Percentiles rank a stretch among this genome's conserved stretches.
Conservation (phyloP, 768 basidiomycete genomes). For the Russula dissimulans region DNA sequence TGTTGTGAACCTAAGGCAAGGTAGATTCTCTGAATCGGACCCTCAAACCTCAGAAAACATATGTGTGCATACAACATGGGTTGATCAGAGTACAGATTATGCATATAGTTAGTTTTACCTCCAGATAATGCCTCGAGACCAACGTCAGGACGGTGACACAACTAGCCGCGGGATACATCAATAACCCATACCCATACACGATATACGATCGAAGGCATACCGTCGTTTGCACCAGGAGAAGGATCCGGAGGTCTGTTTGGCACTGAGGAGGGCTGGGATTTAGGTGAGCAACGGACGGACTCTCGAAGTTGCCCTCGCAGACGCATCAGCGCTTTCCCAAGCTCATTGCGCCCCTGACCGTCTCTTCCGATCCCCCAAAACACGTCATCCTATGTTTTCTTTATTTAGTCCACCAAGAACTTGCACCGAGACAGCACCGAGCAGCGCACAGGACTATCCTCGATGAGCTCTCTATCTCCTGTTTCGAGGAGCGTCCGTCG, state of each 20-base stretch:
- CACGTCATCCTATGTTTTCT: conserved; percentile 25
- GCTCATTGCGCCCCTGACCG: conserved; percentile 31
- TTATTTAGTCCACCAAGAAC: conserved; percentile 20
- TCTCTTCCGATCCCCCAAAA: conserved; percentile 37
- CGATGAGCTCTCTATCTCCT: conserved; percentile 30
- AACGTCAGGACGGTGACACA: too few species aligned
- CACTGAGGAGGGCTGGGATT: background rate
- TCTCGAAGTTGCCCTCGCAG: conserved; percentile 26
- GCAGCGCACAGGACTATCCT: conserved; percentile 27
- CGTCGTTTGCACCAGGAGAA: background rate
- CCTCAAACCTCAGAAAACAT: too few species aligned
- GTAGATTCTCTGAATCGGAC: too few species aligned
- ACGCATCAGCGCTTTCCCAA: conserved; percentile 34
- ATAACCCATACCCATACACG: too few species aligned
- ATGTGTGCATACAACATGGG: too few species aligned
- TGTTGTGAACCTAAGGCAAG: too few species aligned
- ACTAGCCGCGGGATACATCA: too few species aligned
- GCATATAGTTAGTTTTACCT: too few species aligned
- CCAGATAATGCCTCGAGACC: too few species aligned
- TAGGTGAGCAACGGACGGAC: background rate
- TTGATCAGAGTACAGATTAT: too few species aligned
- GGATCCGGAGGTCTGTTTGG: background rate
- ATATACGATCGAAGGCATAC: background rate
- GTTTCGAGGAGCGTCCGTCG: conserved; percentile 30
- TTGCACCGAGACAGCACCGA: conserved; percentile 12